Evolutionary conservation across 805 yeast genomes (phyloP).

Genomic region (Ogataea thermomethanolica): DNA sequence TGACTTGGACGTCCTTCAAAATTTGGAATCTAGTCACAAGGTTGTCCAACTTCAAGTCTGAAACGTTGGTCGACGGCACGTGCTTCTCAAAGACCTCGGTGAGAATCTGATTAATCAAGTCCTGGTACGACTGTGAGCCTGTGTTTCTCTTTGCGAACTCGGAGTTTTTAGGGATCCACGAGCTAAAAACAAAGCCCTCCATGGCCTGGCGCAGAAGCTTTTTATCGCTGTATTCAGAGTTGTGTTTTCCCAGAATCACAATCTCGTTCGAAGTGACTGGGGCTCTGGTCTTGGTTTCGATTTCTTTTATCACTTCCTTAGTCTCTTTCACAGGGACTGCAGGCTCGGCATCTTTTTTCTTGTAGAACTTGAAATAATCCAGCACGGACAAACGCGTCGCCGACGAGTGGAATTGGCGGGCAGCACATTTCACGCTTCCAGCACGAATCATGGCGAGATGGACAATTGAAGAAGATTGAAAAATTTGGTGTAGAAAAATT

Average conservation of each 20-base stretch:
- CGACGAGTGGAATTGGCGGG: constrained; percentile 16
- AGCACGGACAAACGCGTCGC: constrained; percentile 21
- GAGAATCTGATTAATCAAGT: constrained; percentile 17
- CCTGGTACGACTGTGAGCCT: constrained; percentile 11
- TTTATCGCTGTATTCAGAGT: constrained; percentile 26
- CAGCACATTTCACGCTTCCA: constrained; percentile 1
- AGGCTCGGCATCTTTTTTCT: constrained; percentile 16
- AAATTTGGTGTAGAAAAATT: constrained; percentile 1
- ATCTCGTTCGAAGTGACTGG: constrained; percentile 18
- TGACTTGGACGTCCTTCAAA: constrained; percentile 45
- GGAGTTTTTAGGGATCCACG: constrained; percentile 32
- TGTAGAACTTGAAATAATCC: constrained; percentile 34
- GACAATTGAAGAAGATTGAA: not conserved
- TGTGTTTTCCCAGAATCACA: constrained; percentile 30
- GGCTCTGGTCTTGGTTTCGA: constrained; percentile 22
- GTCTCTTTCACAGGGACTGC: constrained; percentile 23
- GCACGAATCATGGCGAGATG: constrained; percentile 1
- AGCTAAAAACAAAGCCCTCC: constrained; percentile 29
- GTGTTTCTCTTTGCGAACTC: constrained; percentile 13
- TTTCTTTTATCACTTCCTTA: constrained; percentile 29
- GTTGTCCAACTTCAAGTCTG: constrained; percentile 32
- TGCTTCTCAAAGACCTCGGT: constrained; percentile 13
- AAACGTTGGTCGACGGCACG: constrained; percentile 3
- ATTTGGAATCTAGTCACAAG: constrained; percentile 47
- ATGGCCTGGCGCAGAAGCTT: constrained; percentile 21